These are phyloP conservation scores for Anethum foeniculum DNA, from an alignment of 140 eudicot species.

Conservation along the genomic window DNA sequence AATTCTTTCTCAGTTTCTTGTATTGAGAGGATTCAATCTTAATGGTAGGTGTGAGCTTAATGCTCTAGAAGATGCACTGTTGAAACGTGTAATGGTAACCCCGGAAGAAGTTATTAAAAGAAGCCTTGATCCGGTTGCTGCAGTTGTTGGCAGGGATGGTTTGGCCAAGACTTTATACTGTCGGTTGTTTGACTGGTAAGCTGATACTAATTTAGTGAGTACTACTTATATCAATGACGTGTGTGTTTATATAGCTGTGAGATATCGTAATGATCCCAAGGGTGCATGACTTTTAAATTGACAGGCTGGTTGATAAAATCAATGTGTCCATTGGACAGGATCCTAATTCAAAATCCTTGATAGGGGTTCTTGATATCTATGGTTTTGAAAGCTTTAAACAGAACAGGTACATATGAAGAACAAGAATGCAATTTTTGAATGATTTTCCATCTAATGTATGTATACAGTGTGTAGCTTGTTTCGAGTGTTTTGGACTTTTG, in stretches of 20 bases:
- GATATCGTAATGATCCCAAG: constrained; percentile 3
- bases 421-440: constrained; percentile 5
- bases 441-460: background rate
- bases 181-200: constrained; percentile 91
- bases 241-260: background rate
- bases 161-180: constrained; percentile 86
- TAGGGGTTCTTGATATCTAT: constrained; percentile 97
- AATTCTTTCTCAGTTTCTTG: constrained; percentile 7
- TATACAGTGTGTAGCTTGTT: background rate
- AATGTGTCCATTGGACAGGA: constrained; percentile 94
- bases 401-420: constrained; percentile 45
- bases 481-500: background rate
- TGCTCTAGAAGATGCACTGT: constrained; percentile 78
- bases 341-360: constrained; percentile 62
- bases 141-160: constrained; percentile 89
- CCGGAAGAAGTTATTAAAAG: constrained; percentile 98
- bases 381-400: constrained; percentile 93
- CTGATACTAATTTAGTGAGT: constrained; percentile 4
- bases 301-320: constrained; percentile 90
- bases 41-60: constrained; percentile 67
- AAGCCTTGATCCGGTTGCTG: constrained; percentile 88
- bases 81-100: constrained; percentile 90
- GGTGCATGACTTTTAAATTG: constrained; percentile 17
- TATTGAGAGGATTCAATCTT: constrained; percentile 13
- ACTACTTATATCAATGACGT: background rate